These are phyloP conservation scores for Bruguiera gymnorhiza DNA, from an alignment of 345 rosid genomes.

Conservation along the genomic window DNA sequence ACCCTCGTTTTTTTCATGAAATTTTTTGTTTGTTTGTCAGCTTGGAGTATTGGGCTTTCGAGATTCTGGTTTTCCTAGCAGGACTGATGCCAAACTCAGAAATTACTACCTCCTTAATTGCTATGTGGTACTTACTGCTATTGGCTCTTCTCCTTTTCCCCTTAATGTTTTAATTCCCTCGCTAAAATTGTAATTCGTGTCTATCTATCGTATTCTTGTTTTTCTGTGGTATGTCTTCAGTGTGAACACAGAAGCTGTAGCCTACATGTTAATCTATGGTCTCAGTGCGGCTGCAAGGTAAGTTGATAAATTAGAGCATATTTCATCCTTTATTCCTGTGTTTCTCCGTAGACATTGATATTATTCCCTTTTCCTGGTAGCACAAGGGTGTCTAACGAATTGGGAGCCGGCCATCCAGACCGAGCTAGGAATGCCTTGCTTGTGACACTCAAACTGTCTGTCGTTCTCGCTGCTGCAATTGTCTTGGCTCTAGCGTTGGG, in stretches of 20 bases:
- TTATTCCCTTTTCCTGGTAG: neutral
- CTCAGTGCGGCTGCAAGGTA: slow-evolving; percentile 85
- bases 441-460: slow-evolving; percentile 21
- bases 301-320: neutral
- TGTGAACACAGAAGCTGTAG: slow-evolving; percentile 57
- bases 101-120: neutral
- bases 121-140: neutral
- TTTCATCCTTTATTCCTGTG: neutral
- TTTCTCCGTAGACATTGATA: neutral
- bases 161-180: neutral
- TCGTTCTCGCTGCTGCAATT: slow-evolving; percentile 46
- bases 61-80: slow-evolving; percentile 24
- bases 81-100: slow-evolving; percentile 1
- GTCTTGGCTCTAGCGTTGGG: slow-evolving; percentile 45
- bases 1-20: too few relatives aligned
- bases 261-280: slow-evolving; percentile 67
- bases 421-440: slow-evolving; percentile 9
- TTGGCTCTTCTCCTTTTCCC: neutral
- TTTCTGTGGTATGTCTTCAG: slow-evolving; percentile 21
- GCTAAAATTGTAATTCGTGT: neutral
- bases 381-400: slow-evolving; percentile 45
- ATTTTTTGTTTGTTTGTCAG: slow-evolving; percentile 7
- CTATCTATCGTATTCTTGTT: neutral
- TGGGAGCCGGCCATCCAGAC: slow-evolving; percentile 57
- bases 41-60: slow-evolving; percentile 29